Evolutionary conservation across 768 basidiomycete genomes (phyloP).

Genomic region (Serpula lacrymans): DNA sequence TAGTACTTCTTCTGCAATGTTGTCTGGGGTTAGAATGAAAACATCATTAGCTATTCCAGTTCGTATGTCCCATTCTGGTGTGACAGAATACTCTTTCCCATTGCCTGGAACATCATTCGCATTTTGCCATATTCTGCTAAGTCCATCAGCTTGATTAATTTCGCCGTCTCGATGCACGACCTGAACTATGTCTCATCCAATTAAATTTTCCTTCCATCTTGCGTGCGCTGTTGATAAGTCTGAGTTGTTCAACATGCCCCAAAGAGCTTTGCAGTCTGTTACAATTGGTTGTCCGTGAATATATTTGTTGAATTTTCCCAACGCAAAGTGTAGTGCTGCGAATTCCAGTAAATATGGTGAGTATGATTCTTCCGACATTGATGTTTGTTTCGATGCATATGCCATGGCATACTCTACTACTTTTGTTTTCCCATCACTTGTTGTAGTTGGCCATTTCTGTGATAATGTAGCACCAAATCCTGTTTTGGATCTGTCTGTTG

Average conservation of each 20-base stretch:
- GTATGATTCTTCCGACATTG: conserved; percentile 25
- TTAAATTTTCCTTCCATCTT: conserved; percentile 25
- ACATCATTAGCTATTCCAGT: conserved; percentile 20
- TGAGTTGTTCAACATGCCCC: conserved; percentile 18
- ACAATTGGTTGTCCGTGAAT: conserved; percentile 19
- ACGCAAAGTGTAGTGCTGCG: conserved; percentile 21
- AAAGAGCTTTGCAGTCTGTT: conserved; percentile 22
- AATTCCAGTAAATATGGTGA: conserved; percentile 31
- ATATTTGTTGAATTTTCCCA: conserved; percentile 30
- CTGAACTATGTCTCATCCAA: conserved; percentile 13
- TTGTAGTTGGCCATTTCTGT: conserved; percentile 15
- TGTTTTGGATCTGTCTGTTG: conserved; percentile 29
- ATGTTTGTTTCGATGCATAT: conserved; percentile 34
- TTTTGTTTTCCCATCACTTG: conserved; percentile 18
- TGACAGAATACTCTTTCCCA: conserved; percentile 29
- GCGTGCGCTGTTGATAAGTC: conserved; percentile 20
- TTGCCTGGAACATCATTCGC: conserved; percentile 14
- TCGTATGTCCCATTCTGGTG: conserved; percentile 19
- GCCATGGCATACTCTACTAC: no score
- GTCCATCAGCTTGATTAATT: conserved; percentile 25
- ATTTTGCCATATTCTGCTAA: conserved; percentile 24
- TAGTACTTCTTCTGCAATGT: no score
- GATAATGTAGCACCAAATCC: conserved; percentile 31
- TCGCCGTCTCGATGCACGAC: conserved; percentile 16
- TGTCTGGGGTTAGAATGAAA: conserved; percentile 4